Conservation (phyloP, 2,329 filamentous ascomycete genomes). For the Aplosporella prunicola region DNA sequence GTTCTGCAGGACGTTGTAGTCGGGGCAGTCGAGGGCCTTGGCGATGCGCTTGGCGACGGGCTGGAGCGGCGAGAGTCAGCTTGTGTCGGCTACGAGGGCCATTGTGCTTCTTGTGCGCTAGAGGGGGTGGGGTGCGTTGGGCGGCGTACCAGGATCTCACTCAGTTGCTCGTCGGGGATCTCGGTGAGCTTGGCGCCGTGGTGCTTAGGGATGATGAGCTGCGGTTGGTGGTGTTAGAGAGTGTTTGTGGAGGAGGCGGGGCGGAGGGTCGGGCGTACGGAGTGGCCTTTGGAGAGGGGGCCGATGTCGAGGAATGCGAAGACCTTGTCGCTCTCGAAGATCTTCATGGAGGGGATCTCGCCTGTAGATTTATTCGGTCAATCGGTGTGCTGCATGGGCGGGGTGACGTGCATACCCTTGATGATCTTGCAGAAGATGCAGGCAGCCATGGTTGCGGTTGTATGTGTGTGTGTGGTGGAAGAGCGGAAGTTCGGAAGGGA, state of each 20-base stretch:
- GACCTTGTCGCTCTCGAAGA: conserved; percentile 89
- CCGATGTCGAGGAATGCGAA: conserved; percentile 95
- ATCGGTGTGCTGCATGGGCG: conserved; percentile 2
- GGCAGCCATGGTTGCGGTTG: conserved; percentile 30
- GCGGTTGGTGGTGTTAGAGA: neutral
- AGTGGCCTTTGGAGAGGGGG: conserved; percentile 78
- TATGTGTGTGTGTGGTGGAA: neutral
- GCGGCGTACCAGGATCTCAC: conserved; percentile 64
- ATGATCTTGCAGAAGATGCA: conserved; percentile 99
- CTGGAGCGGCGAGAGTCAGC: conserved; percentile 30
- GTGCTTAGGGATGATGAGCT: conserved; percentile 94
- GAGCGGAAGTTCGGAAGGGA: neutral
- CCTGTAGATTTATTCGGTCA: conserved; percentile 42
- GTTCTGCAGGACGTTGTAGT: conserved; percentile 96
- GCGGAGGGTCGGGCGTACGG: conserved; percentile 46
- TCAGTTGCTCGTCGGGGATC: conserved; percentile 80
- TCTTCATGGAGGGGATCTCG: conserved; percentile 92
- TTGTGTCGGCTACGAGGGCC: neutral
- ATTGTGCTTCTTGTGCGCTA: neutral
- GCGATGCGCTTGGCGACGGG: conserved; percentile 83
- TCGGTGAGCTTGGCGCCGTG: conserved; percentile 88
- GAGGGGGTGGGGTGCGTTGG: neutral
- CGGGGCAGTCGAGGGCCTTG: conserved; percentile 59
- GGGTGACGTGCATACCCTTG: conserved; percentile 53
- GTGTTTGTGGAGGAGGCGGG: neutral